Percentiles rank a stretch among this genome's conserved stretches.
These are phyloP conservation scores for Xerocomellus chrysenteron DNA, from an alignment of 768 basidiomycete species.

Conservation along the genomic window DNA sequence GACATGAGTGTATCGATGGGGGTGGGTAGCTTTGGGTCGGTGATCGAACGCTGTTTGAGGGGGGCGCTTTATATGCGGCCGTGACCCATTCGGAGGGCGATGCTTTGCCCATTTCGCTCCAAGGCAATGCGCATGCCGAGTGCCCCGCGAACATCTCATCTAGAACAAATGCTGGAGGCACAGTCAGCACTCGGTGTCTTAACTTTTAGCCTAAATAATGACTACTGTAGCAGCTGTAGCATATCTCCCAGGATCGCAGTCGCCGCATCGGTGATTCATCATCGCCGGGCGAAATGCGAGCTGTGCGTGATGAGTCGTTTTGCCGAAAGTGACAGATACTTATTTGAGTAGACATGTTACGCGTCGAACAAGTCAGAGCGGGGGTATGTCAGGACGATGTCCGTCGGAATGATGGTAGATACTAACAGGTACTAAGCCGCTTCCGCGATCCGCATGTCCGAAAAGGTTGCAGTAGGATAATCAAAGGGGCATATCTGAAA, in stretches of 20 bases:
- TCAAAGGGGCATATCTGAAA: background rate
- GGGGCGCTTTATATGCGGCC: conserved; percentile 12
- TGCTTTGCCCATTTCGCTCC: background rate
- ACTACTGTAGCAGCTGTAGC: too few species aligned
- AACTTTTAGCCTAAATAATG: background rate
- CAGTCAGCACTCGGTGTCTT: conserved; percentile 2
- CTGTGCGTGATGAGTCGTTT: too few species aligned
- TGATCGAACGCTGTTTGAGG: background rate
- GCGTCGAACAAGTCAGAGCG: too few species aligned
- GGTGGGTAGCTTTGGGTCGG: background rate
- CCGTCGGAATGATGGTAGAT: background rate
- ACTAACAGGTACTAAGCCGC: too few species aligned
- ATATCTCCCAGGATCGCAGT: background rate
- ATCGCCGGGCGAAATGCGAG: background rate
- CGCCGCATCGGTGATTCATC: background rate
- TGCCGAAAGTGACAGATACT: background rate
- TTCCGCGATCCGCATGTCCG: background rate
- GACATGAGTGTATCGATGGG: conserved; percentile 20
- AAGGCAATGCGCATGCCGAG: background rate
- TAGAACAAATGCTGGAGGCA: background rate
- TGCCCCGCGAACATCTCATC: too few species aligned
- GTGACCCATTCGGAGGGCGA: background rate
- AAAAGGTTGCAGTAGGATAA: background rate
- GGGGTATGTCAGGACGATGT: background rate
- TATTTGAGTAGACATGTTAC: background rate